These are phyloP conservation scores for Saturnispora bothae DNA, from an alignment of 805 yeast genomes.

Conservation along the genomic window DNA sequence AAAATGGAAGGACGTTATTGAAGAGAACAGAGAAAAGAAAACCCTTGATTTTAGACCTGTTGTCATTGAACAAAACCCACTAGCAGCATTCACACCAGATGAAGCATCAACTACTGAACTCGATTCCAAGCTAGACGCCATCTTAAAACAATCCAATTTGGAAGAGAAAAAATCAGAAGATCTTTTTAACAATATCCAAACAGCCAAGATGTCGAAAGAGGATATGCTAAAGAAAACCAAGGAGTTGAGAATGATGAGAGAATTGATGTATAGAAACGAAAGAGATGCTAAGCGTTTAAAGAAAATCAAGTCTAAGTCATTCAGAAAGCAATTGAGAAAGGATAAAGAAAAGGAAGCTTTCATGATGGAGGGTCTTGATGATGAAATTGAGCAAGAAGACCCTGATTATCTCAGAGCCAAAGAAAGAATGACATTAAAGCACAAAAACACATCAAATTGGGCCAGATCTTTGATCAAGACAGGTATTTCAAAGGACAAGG, in stretches of 20 bases:
- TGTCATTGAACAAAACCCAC: conserved; percentile 45
- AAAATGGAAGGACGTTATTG: conserved; percentile 81
- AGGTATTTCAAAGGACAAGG: conserved; percentile 81
- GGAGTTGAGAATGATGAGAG: conserved; percentile 86
- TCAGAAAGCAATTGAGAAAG: conserved; percentile 75
- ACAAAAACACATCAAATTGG: conserved; percentile 83
- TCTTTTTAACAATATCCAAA: conserved; percentile 79
- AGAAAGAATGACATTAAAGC: conserved; percentile 88
- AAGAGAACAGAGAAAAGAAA: conserved; percentile 73
- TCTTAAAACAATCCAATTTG: conserved; percentile 56
- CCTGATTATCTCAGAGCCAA: conserved; percentile 70
- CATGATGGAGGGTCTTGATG: conserved; percentile 45
- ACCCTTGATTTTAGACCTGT: conserved; percentile 47
- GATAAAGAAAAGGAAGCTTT: conserved; percentile 64
- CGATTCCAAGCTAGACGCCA: conserved; percentile 51
- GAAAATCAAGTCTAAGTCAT: conserved; percentile 89
- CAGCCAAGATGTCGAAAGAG: conserved; percentile 69
- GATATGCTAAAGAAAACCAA: conserved; percentile 68
- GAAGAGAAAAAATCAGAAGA: conserved; percentile 66
- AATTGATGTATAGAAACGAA: conserved; percentile 93
- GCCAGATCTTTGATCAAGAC: conserved; percentile 82
- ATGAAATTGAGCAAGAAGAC: conserved; percentile 42
- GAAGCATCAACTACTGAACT: conserved; percentile 45
- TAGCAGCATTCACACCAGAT: conserved; percentile 45
- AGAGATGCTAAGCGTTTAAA: conserved; percentile 81